Percentiles rank a stretch among this genome's conserved stretches.
phyloP scores from a whole-genome alignment of 495 filamentous ascomycete genomes.

The Coniosporium apollinis region DNA sequence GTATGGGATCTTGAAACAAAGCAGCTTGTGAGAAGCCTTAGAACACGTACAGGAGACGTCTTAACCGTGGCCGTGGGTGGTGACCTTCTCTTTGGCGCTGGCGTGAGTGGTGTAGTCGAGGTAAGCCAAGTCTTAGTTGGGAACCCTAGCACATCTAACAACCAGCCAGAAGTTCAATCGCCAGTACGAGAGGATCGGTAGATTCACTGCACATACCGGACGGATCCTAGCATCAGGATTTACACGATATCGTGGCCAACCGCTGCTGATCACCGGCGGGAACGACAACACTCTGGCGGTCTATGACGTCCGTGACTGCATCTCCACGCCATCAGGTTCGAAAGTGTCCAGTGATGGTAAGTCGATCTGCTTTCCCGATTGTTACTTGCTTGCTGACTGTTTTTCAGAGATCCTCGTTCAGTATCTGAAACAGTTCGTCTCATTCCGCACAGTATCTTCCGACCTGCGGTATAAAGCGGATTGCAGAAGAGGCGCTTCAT shows the following conservation, averaged over 20 bases:
- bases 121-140: constrained; percentile 29
- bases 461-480: constrained; percentile 69
- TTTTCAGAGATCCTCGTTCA: constrained; percentile 59
- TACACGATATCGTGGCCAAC: constrained; percentile 44
- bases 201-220: constrained; percentile 74
- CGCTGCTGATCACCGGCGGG: constrained; percentile 82
- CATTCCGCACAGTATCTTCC: constrained; percentile 79
- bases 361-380: constrained; percentile 2
- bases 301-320: constrained; percentile 59
- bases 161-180: constrained; percentile 59
- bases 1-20: constrained; percentile 94
- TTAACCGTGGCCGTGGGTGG: constrained; percentile 71
- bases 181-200: constrained; percentile 65
- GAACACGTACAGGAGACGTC: constrained; percentile 64
- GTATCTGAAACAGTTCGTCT: constrained; percentile 66
- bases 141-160: neutral
- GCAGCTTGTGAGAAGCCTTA: constrained; percentile 73
- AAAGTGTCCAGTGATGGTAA: constrained; percentile 43
- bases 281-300: constrained; percentile 79
- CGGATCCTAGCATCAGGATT: constrained; percentile 77
- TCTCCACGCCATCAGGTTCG: constrained; percentile 24
- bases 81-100: constrained; percentile 70
- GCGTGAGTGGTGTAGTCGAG: constrained; percentile 61
- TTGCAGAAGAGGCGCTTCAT: constrained; percentile 83
- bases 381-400: constrained; percentile 4